Evolutionary conservation across 305 asterid species (phyloP).

Genomic region (Fraxinus dipetala): DNA sequence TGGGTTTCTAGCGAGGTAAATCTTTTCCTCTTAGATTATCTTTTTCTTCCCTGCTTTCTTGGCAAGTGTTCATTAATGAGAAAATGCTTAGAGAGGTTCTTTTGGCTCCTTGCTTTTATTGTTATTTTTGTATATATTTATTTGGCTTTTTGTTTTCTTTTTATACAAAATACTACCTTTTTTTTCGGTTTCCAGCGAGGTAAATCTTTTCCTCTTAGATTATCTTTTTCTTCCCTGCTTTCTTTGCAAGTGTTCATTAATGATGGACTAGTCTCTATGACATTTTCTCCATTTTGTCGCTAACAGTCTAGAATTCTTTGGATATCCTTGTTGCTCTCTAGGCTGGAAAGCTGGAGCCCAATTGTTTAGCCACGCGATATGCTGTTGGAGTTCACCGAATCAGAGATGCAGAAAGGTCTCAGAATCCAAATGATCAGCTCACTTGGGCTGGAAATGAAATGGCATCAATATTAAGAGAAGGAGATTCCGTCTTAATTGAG

Average conservation of each 20-base stretch:
- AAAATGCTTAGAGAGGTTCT: constrained; percentile 88
- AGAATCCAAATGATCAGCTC: constrained; percentile 87
- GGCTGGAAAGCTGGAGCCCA: constrained; percentile 96
- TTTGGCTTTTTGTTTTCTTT: background rate
- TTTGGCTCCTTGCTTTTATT: constrained; percentile 10
- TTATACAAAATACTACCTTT: background rate
- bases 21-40: constrained; percentile 1
- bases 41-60: background rate
- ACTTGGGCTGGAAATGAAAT: constrained; percentile 97
- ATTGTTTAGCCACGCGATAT: constrained; percentile 89
- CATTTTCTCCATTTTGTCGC: background rate
- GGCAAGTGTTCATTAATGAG: constrained; percentile 7
- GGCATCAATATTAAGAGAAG: constrained; percentile 92
- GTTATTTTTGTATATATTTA: background rate
- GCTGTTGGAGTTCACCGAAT: constrained; percentile 90
- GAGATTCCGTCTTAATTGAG: constrained; percentile 70
- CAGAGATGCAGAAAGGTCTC: constrained; percentile 92
- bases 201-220: constrained; percentile 2
- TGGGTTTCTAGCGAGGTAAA: background rate
- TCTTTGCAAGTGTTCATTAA: background rate
- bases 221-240: background rate
- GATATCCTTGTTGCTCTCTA: constrained; percentile 33
- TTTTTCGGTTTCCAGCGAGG: background rate
- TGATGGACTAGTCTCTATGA: background rate
- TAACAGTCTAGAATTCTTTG: constrained; percentile 20